phyloP scores from a whole-genome alignment of 2,329 filamentous ascomycete species.

The Stachybotrys chlorohalonatus region DNA sequence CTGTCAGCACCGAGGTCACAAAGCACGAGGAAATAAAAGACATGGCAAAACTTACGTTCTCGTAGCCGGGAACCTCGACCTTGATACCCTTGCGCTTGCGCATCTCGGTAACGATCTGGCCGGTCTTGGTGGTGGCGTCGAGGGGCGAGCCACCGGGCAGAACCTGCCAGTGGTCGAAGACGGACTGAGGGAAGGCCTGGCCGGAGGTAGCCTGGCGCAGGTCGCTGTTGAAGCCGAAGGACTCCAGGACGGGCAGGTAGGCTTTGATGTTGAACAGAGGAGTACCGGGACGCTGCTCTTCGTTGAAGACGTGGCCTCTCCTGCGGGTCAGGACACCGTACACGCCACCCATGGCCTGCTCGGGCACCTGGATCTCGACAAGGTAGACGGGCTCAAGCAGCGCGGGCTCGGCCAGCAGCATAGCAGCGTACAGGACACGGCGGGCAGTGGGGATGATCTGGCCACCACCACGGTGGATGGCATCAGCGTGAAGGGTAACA shows the following conservation, averaged over 20 bases:
- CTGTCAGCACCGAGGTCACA: background rate
- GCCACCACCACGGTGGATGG: slow-evolving; percentile 98
- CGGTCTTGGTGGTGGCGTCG: slow-evolving; percentile 73
- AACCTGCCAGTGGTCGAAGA: slow-evolving; percentile 98
- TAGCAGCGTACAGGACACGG: slow-evolving; percentile 91
- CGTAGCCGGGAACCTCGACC: slow-evolving; percentile 82
- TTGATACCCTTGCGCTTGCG: slow-evolving; percentile 99
- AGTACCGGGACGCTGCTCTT: slow-evolving; percentile 97
- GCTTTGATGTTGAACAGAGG: slow-evolving; percentile 99
- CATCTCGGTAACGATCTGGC: slow-evolving; percentile 76
- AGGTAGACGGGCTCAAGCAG: slow-evolving; percentile 97
- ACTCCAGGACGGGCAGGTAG: slow-evolving; percentile 93
- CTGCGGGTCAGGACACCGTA: slow-evolving; percentile 97
- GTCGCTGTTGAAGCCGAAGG: slow-evolving; percentile 98
- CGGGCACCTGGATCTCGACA: slow-evolving; percentile 98
- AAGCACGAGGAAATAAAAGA: background rate
- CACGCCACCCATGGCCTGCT: slow-evolving; percentile 98
- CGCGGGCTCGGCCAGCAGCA: slow-evolving; percentile 83
- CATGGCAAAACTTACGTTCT: slow-evolving; percentile 66
- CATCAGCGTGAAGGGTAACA: slow-evolving; percentile 98
- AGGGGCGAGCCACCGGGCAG: slow-evolving; percentile 89
- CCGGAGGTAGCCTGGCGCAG: slow-evolving; percentile 88
- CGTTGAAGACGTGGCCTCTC: slow-evolving; percentile 97
- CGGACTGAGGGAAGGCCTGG: slow-evolving; percentile 97
- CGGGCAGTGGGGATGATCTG: slow-evolving; percentile 97